A percentile compares a stretch with the other conserved stretches of the same genome.
Evolutionary conservation across 2,329 filamentous ascomycete species (phyloP).

Genomic region (Diaporthe ampelina): DNA sequence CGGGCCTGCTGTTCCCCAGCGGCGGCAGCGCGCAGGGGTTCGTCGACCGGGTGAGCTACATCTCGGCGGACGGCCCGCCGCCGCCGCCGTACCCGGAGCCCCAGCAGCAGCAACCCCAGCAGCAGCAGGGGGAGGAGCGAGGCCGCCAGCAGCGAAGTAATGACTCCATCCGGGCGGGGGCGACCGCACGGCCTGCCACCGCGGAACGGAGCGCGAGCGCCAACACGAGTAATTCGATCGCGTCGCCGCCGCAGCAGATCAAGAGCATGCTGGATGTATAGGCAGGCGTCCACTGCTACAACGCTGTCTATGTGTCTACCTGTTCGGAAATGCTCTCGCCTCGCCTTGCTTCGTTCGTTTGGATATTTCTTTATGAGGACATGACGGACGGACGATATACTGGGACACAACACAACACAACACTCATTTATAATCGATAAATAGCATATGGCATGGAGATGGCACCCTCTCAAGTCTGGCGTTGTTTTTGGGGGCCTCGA

Average conservation of each 20-base stretch:
- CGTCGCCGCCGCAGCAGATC: constrained; percentile 66
- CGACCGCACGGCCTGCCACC: constrained; percentile 47
- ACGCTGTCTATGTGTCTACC: too few species aligned
- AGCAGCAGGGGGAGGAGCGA: constrained; percentile 41
- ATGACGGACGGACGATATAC: too few species aligned
- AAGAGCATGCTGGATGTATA: constrained; percentile 72
- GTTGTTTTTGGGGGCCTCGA: too few species aligned
- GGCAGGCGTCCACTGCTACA: constrained; percentile 39
- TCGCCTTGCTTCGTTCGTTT: too few species aligned
- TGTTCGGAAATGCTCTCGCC: too few species aligned
- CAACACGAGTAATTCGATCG: constrained; percentile 61
- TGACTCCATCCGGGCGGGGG: constrained; percentile 28
- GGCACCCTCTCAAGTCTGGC: too few species aligned
- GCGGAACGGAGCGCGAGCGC: constrained; percentile 60
- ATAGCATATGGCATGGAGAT: too few species aligned
- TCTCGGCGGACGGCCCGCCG: constrained; percentile 61
- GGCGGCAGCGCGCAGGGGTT: constrained; percentile 48
- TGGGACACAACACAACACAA: too few species aligned
- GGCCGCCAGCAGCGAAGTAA: constrained; percentile 47
- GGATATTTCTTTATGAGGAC: too few species aligned
- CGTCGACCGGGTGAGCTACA: constrained; percentile 54
- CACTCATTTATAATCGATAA: too few species aligned
- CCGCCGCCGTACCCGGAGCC: constrained; percentile 56
- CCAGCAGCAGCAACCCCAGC: constrained; percentile 31
- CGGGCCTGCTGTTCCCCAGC: constrained; percentile 65